phyloP scores from a whole-genome alignment of 1,284 basidiomycete species.

The Fomitopsis schrenkii region DNA sequence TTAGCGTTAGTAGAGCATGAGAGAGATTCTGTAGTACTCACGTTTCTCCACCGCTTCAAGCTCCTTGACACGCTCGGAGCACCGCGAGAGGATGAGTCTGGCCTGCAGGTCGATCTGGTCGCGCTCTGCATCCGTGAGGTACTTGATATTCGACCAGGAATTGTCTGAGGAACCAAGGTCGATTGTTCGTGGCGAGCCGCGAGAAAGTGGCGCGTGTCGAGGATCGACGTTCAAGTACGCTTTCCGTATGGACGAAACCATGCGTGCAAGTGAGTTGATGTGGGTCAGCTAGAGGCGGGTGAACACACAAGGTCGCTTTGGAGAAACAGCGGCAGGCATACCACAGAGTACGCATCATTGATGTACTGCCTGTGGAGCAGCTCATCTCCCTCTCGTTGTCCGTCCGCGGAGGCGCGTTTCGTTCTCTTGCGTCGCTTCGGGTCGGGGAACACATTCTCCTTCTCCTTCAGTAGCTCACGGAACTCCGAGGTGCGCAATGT shows the following conservation, averaged over 20 bases:
- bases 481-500: slow-evolving; percentile 60
- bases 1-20: neutral
- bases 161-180: slow-evolving; percentile 51
- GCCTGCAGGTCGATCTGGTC: slow-evolving; percentile 91
- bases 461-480: slow-evolving; percentile 44
- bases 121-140: slow-evolving; percentile 80
- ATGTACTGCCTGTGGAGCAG: slow-evolving; percentile 63
- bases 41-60: slow-evolving; percentile 85
- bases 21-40: slow-evolving; percentile 35
- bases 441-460: slow-evolving; percentile 37
- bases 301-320: neutral
- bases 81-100: slow-evolving; percentile 75
- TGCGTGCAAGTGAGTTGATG: slow-evolving; percentile 63
- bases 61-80: slow-evolving; percentile 79
- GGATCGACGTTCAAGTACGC: slow-evolving; percentile 78
- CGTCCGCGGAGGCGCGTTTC: slow-evolving; percentile 30
- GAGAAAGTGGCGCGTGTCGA: slow-evolving; percentile 42
- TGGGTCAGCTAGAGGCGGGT: slow-evolving; percentile 53
- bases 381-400: slow-evolving; percentile 33
- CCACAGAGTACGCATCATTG: slow-evolving; percentile 69
- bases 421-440: slow-evolving; percentile 48
- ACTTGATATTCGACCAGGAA: slow-evolving; percentile 64
- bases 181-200: slow-evolving; percentile 47
- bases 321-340: slow-evolving; percentile 32
- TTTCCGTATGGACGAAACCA: slow-evolving; percentile 67